Evolutionary conservation across 768 basidiomycete genomes (phyloP), one percentile per base, ranked within the genome.

Genomic region (Suillus brevipes): DNA sequence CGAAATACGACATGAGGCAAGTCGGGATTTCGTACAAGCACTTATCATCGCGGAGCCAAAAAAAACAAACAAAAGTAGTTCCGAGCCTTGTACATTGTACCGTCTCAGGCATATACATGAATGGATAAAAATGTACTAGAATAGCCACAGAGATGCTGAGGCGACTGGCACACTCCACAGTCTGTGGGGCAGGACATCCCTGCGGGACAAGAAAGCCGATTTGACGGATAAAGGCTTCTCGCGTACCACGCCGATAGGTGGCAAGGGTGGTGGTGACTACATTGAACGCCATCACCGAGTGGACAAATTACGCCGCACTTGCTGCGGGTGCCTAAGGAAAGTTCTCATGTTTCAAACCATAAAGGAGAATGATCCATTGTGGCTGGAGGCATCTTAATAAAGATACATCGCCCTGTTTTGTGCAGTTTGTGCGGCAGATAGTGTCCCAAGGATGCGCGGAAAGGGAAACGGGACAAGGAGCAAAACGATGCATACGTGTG

Each of bases 11-110:
- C 38, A 59, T 42, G 58, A 42, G 40, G 58, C 58, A 42, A 59
- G 18, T 59, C 58, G 58, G 58, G 58, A 59, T 59, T 38, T 59
- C 58, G 58, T 59, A 59, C 58, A 59, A 28, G 12, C 12, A 55
- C 53, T 55, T 31, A 59, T 31, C 38, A 59, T 42, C 18, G 6
- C 58, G 58, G 58, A 59, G 58, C 58, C 31, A 25, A 59, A 59
- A 42, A 58, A 57, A 57, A 40, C n/a, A n/a, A n/a, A n/a, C n/a
- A 55, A 8, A 20, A 20, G 37, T 37, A 37, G 37, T 59, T 42
- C 25, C 18, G 58, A 28, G 25, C 58, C 7, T 59, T 28, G 40
- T 5, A n/a, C 56, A 16, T 20, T 13, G 31, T 28, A 28, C 25
- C 14, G 28, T 38, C 12, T 57, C 37, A 3, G 36, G n/a, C n/a